phyloP scores from a whole-genome alignment of 1,284 basidiomycete species.

The Amylostereum chailletii region DNA sequence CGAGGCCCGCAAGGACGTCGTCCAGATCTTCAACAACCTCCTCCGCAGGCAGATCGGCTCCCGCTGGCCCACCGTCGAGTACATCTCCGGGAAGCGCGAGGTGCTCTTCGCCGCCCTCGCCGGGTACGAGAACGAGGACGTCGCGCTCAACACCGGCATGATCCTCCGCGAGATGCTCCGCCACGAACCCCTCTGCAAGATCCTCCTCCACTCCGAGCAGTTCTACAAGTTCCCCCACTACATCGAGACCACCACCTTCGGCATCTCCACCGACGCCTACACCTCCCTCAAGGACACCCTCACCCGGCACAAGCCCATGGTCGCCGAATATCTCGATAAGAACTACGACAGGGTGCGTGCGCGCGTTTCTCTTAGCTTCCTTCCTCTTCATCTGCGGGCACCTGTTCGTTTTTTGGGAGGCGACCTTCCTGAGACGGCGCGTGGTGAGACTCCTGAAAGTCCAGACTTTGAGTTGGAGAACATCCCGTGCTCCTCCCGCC shows the following conservation, averaged over 20 bases:
- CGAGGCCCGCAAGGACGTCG: slow-evolving; percentile 93
- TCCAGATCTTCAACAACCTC: slow-evolving; percentile 96
- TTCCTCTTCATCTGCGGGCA: slow-evolving; percentile 1
- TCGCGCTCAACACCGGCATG: slow-evolving; percentile 97
- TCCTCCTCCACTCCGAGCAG: slow-evolving; percentile 90
- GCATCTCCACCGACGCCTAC: slow-evolving; percentile 96
- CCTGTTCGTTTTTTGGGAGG: neutral
- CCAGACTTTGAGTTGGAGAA: no score
- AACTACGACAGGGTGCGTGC: slow-evolving; percentile 85
- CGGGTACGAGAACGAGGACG: slow-evolving; percentile 91
- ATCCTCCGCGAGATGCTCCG: slow-evolving; percentile 95
- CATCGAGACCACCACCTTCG: slow-evolving; percentile 97
- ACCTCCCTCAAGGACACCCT: slow-evolving; percentile 95
- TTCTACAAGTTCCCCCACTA: slow-evolving; percentile 97
- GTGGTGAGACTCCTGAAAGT: no score
- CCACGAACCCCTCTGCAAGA: slow-evolving; percentile 87
- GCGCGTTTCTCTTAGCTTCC: neutral
- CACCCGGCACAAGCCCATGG: slow-evolving; percentile 95
- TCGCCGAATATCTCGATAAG: slow-evolving; percentile 91
- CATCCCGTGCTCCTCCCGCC: no score
- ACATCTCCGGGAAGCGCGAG: slow-evolving; percentile 78
- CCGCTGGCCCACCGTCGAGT: slow-evolving; percentile 92
- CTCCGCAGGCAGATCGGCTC: slow-evolving; percentile 90
- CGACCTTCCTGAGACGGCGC: no score
- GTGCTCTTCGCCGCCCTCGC: slow-evolving; percentile 84